Conservation (phyloP, 1,284 basidiomycete species). For the Anthracocystis panici-leucophaei region DNA sequence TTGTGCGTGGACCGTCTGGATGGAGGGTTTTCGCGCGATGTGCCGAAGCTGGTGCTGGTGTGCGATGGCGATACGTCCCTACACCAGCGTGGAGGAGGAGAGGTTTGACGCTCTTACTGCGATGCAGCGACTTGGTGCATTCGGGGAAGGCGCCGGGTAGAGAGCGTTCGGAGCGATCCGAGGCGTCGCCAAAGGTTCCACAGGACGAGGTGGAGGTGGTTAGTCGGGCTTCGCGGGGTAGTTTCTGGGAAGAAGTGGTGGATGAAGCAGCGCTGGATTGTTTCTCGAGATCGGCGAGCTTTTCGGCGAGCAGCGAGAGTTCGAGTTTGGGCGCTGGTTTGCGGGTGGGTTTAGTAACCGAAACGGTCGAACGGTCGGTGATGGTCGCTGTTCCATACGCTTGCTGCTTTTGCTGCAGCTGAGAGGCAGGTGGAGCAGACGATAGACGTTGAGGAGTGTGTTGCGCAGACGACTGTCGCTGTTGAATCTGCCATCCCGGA, state of each 20-base stretch:
- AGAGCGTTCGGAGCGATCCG: background rate
- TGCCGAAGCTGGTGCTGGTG: background rate
- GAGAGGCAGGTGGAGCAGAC: background rate
- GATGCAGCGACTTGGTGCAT: constrained; percentile 19
- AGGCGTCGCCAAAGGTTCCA: constrained; percentile 21
- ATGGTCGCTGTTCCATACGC: background rate
- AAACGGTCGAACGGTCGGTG: background rate
- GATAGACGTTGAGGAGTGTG: background rate
- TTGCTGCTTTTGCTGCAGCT: too few relatives aligned
- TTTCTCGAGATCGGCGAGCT: constrained; percentile 32
- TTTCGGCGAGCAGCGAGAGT: constrained; percentile 25
- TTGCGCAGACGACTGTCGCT: background rate
- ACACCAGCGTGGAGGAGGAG: constrained; percentile 6
- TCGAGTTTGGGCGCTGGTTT: constrained; percentile 37
- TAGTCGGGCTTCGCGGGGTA: constrained; percentile 11
- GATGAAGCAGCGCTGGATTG: constrained; percentile 8
- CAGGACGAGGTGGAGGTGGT: background rate
- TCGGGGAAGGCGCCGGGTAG: constrained; percentile 24
- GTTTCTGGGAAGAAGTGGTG: background rate
- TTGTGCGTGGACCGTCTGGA: background rate
- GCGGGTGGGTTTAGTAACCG: background rate
- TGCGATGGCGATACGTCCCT: constrained; percentile 9
- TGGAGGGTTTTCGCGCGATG: background rate
- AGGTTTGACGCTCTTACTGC: constrained; percentile 17
- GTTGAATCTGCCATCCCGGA: constrained; percentile 28